Conservation (phyloP, 495 filamentous ascomycete species). For the Penicillium maclennaniae region DNA sequence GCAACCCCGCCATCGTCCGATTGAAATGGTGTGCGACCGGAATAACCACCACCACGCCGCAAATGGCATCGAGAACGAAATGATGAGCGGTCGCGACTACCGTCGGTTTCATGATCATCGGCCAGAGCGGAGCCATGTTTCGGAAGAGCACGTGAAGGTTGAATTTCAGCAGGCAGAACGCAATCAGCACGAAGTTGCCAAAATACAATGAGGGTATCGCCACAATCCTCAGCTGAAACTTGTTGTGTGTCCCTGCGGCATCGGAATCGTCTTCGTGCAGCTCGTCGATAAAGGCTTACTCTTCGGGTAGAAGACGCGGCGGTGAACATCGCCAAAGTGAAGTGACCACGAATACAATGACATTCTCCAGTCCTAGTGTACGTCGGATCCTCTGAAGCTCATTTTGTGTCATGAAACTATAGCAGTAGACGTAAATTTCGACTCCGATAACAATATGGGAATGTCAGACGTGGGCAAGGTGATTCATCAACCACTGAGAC, state of each 20-base stretch:
- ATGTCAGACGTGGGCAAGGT: constrained; percentile 48
- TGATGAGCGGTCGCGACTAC: constrained; percentile 66
- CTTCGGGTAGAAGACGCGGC: constrained; percentile 54
- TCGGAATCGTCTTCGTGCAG: constrained; percentile 53
- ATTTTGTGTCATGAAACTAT: constrained; percentile 48
- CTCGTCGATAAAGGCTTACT: constrained; percentile 61
- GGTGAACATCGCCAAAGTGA: constrained; percentile 60
- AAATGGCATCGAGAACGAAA: constrained; percentile 56
- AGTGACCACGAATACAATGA: constrained; percentile 56
- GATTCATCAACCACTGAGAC: constrained; percentile 56
- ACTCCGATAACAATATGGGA: constrained; percentile 51
- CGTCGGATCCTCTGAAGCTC: constrained; percentile 53
- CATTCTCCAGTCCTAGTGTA: constrained; percentile 57
- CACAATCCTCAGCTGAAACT: constrained; percentile 51
- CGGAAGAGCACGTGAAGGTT: constrained; percentile 37
- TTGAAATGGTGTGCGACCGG: constrained; percentile 48
- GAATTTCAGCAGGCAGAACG: constrained; percentile 49
- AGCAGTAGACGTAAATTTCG: constrained; percentile 51
- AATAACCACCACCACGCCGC: constrained; percentile 47
- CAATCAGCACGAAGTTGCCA: constrained; percentile 56
- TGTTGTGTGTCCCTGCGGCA: constrained; percentile 57
- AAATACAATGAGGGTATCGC: constrained; percentile 60
- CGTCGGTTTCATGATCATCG: constrained; percentile 53
- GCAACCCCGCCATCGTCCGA: constrained; percentile 44
- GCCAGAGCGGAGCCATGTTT: constrained; percentile 51